Base-by-base conservation (phyloP, 2,329 filamentous ascomycete genomes). In the Tolypocladium endophyticum region DNA sequence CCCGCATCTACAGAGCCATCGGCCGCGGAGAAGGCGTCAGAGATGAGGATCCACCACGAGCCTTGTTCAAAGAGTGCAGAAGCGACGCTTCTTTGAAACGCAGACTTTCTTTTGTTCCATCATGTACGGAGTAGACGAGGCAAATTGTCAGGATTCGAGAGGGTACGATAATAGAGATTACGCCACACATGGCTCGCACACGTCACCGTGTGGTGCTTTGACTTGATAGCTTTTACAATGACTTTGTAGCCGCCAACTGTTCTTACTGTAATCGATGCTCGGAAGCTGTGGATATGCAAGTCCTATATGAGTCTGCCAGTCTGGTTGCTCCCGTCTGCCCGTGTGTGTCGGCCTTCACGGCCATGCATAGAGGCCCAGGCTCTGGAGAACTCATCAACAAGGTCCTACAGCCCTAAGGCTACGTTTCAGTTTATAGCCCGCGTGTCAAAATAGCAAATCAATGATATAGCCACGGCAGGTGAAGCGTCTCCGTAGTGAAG, bases 151-250 rank as follows among this genome's bases (percentile, higher is more conserved):
- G 62, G 60, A 39, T 61, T 59, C 58, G 54, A 25, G 56, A 52
- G 47, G 58, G 61, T 58, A 60, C 58, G 59, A 39, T 57, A 63
- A 65, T 62, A 63, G 62, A 60, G 58, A 54, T 56, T 43, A 58
- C 38, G 57, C 36, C 57, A 55, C 38, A 25, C 68, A 72, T 59
- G 73, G 8, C n/a, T 20, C n/a, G 4, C 30, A 53, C 50, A 53
- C 18, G 30, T 12, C 18, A 35, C 20, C 30, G 50, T 8, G 50
- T 23, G 28, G 20, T 35, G 30, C 4, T n/a, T 35, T 35, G 30
- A 35, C 30, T 35, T 53, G 47, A n/a, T 7, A 5, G 18, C n/a
- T 20, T 53, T 11, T 3, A 53, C 50, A 28, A 53, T 28, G 28
- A 53, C 50, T 7, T 2, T 53, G 16, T 20, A 0, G 28, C 28